These are phyloP conservation scores for Hanseniaspora valbyensis DNA, from an alignment of 805 yeast species.

Conservation along the genomic window DNA sequence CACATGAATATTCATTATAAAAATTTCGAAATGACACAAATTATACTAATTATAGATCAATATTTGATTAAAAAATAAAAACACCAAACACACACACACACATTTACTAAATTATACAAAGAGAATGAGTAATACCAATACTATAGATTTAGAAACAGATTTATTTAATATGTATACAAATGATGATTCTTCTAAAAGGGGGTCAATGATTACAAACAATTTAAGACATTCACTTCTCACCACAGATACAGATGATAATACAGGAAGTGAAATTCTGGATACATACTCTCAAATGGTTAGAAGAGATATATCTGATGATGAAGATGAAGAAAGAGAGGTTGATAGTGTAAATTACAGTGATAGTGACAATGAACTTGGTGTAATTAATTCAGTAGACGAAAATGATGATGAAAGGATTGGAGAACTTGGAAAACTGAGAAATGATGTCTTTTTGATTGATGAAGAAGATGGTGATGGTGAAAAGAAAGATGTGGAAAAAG, in stretches of 20 bases:
- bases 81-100: background rate
- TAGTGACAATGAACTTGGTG: background rate
- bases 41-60: no score
- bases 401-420: background rate
- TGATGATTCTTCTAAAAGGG: background rate
- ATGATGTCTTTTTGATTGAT: no score
- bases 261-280: slow-evolving; percentile 6
- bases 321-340: no score
- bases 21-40: no score
- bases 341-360: slow-evolving; percentile 15
- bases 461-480: background rate
- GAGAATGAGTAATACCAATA: slow-evolving; percentile 5
- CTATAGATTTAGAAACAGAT: slow-evolving; percentile 1
- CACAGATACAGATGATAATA: slow-evolving; percentile 16
- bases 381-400: background rate
- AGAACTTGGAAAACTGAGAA: no score
- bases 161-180: background rate
- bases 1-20: no score
- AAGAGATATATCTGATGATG: slow-evolving; percentile 5
- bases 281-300: slow-evolving; percentile 16
- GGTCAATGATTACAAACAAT: background rate
- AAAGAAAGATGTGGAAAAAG: background rate
- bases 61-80: no score
- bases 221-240: background rate
- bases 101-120: background rate